A percentile compares a stretch with the other conserved stretches of the same genome.
phyloP scores from a whole-genome alignment of 306 rosid genomes.

The Sphenostylis stenocarpa region DNA sequence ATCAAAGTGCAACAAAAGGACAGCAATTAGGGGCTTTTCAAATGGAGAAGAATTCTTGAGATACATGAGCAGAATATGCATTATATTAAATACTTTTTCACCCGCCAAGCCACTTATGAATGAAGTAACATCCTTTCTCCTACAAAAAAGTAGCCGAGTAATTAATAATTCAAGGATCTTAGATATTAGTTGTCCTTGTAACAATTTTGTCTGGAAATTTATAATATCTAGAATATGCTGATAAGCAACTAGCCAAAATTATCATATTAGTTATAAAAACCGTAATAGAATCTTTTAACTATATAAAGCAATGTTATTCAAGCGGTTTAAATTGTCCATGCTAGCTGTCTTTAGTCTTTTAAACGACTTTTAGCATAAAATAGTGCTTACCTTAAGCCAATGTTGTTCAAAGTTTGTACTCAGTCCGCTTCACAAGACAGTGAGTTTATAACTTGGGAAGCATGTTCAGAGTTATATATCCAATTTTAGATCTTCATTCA shows the following conservation, averaged over 20 bases:
- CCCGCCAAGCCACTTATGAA: slow-evolving; percentile 57
- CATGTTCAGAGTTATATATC: background rate
- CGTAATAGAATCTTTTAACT: background rate
- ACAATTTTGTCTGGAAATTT: background rate
- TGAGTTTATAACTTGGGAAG: background rate
- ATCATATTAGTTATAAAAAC: background rate
- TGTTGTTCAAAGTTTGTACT: background rate
- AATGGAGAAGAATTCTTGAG: slow-evolving; percentile 53
- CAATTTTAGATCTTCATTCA: background rate
- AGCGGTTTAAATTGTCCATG: background rate
- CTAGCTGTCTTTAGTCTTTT: background rate
- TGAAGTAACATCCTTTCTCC: slow-evolving; percentile 62
- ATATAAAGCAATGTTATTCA: background rate
- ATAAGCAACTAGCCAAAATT: background rate
- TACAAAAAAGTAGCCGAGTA: slow-evolving; percentile 27
- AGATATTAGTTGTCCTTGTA: background rate
- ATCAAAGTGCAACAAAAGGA: slow-evolving; percentile 64
- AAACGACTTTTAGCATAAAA: background rate
- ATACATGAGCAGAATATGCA: slow-evolving; percentile 51
- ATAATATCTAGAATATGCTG: background rate
- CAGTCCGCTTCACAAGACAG: background rate
- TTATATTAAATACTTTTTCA: slow-evolving; percentile 45
- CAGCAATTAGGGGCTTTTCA: slow-evolving; percentile 60
- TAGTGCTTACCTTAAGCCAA: background rate
- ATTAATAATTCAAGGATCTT: background rate